Conservation (phyloP, 1,284 basidiomycete genomes). For the Apiotrichum akiyoshidainum region DNA sequence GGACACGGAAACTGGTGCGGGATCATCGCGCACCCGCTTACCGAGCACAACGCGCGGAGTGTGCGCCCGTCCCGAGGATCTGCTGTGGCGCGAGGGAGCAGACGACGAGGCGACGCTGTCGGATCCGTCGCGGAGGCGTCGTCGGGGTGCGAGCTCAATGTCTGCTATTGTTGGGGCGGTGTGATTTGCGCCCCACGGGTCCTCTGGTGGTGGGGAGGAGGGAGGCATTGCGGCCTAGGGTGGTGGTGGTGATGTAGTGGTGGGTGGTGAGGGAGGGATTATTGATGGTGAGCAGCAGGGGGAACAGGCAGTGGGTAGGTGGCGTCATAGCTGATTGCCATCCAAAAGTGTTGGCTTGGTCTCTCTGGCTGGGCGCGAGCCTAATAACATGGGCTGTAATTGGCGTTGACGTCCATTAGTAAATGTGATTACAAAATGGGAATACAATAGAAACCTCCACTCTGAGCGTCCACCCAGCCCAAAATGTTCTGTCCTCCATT, state of each 20-base stretch:
- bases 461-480: too few relatives aligned
- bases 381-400: too few relatives aligned
- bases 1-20: neutral
- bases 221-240: too few relatives aligned
- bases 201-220: neutral
- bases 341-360: neutral
- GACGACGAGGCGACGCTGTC: conserved; percentile 1
- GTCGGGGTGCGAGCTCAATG: conserved; percentile 31
- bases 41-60: neutral
- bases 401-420: too few relatives aligned
- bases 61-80: neutral
- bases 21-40: conserved; percentile 6
- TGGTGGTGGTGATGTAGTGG: too few relatives aligned
- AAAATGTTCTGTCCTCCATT: too few relatives aligned
- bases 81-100: neutral
- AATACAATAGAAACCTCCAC: too few relatives aligned
- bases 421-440: too few relatives aligned
- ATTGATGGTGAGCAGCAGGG: neutral
- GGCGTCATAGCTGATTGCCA: neutral
- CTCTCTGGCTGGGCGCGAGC: too few relatives aligned
- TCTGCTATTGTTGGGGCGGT: conserved; percentile 27
- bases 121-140: conserved; percentile 33
- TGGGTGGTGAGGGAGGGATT: neutral
- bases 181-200: conserved; percentile 1
- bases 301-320: neutral